Conservation (phyloP, 129 eudicot species). For the Pulicaria dysenterica region DNA sequence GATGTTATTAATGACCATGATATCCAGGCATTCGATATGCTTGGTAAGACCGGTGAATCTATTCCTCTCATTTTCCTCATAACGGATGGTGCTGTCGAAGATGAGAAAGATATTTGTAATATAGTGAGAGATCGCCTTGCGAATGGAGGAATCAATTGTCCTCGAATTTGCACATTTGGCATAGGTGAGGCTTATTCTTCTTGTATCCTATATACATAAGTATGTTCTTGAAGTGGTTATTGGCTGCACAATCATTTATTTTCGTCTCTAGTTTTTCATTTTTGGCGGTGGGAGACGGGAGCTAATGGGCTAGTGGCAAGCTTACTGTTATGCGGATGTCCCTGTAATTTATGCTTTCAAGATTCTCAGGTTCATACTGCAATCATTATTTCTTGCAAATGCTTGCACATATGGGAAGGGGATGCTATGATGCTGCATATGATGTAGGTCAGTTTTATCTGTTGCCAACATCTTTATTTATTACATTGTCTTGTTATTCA, state of each 20-base stretch:
- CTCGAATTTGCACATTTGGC: slow-evolving; percentile 86
- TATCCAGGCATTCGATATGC: slow-evolving; percentile 72
- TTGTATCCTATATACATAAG: neutral
- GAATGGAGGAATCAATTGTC: slow-evolving; percentile 50
- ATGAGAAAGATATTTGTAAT: slow-evolving; percentile 83
- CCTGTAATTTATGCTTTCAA: slow-evolving; percentile 6
- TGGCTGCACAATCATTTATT: neutral
- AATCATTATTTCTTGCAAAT: slow-evolving; percentile 88
- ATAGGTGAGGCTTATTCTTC: slow-evolving; percentile 54
- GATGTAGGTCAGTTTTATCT: slow-evolving; percentile 62
- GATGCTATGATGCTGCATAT: slow-evolving; percentile 80
- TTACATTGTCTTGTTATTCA: neutral
- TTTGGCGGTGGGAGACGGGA: neutral
- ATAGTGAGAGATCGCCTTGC: slow-evolving; percentile 38
- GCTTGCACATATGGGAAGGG: slow-evolving; percentile 89
- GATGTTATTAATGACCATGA: slow-evolving; percentile 15
- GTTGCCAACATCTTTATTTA: slow-evolving; percentile 4
- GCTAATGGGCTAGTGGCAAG: neutral
- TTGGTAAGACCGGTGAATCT: slow-evolving; percentile 47
- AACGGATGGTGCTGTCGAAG: slow-evolving; percentile 90
- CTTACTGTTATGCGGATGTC: neutral
- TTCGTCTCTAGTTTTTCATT: neutral
- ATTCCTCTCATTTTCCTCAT: slow-evolving; percentile 67
- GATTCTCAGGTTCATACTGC: slow-evolving; percentile 77
- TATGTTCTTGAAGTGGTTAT: neutral